phyloP scores from a whole-genome alignment of 192 early-diverging fungal species.

The Podila epigama region DNA sequence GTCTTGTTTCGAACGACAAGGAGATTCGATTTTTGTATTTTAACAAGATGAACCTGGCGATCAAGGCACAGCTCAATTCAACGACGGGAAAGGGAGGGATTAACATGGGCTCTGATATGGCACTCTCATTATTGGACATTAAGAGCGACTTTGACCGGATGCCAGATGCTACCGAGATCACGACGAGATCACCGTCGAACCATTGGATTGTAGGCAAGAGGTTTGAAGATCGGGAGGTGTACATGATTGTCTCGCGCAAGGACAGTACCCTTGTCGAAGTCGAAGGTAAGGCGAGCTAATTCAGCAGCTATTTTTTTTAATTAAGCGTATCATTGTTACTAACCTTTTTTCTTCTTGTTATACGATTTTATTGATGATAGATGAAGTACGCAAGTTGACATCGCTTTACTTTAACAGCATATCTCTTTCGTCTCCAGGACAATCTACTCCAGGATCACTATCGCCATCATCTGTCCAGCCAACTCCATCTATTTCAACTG shows the following conservation, averaged over 20 bases:
- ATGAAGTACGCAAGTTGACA: slow-evolving; percentile 49
- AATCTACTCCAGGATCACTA: not conserved
- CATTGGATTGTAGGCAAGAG: slow-evolving; percentile 65
- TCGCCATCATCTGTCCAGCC: not conserved
- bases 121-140: slow-evolving; percentile 58
- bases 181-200: slow-evolving; percentile 59
- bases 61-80: slow-evolving; percentile 53
- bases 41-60: slow-evolving; percentile 59
- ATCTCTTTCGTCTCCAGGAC: not conserved
- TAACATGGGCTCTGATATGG: slow-evolving; percentile 54
- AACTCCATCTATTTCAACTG: no score
- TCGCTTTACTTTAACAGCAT: slow-evolving; percentile 44
- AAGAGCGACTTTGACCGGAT: slow-evolving; percentile 63
- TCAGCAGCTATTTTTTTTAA: no score
- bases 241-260: slow-evolving; percentile 65
- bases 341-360: not conserved
- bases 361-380: slow-evolving; percentile 8
- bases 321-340: not conserved
- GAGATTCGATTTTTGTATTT: slow-evolving; percentile 57
- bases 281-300: slow-evolving; percentile 59
- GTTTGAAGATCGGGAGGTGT: slow-evolving; percentile 58
- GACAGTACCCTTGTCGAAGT: slow-evolving; percentile 60
- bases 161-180: slow-evolving; percentile 56
- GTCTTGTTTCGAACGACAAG: slow-evolving; percentile 28
- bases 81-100: slow-evolving; percentile 39